These are phyloP conservation scores for Pseudocercospora pini-densiflorae DNA, from an alignment of 2,329 filamentous ascomycete species.

Conservation along the genomic window DNA sequence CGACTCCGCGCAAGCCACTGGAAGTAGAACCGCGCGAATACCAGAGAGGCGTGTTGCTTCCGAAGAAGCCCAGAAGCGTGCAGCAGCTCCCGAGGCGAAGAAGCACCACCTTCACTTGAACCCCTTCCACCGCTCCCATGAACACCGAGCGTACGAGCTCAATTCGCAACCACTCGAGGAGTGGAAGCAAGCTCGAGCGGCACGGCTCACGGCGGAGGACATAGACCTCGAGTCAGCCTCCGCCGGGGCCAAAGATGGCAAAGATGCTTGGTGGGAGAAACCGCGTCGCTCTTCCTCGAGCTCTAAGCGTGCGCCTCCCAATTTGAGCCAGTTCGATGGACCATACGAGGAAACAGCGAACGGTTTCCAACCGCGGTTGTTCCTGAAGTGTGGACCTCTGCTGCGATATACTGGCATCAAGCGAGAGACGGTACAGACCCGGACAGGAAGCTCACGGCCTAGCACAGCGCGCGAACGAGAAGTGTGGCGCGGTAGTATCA, in stretches of 20 bases:
- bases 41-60: constrained; percentile 50
- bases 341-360: constrained; percentile 68
- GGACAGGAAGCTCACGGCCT: constrained; percentile 41
- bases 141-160: constrained; percentile 56
- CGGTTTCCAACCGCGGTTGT: constrained; percentile 81
- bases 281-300: constrained; percentile 30
- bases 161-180: constrained; percentile 63
- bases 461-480: constrained; percentile 62
- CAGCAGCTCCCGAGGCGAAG: constrained; percentile 16
- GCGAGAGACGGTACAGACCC: constrained; percentile 55
- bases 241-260: constrained; percentile 14
- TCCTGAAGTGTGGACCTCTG: constrained; percentile 87
- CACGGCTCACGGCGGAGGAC: constrained; percentile 48
- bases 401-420: constrained; percentile 87
- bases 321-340: constrained; percentile 61
- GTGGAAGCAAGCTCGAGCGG: constrained; percentile 49
- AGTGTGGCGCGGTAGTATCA: constrained; percentile 89
- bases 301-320: constrained; percentile 38
- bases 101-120: constrained; percentile 42
- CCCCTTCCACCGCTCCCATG: constrained; percentile 49
- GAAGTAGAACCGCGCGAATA: constrained; percentile 33
- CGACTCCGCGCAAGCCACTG: background rate
- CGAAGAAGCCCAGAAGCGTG: constrained; percentile 31
- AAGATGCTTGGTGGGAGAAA: constrained; percentile 74
- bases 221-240: constrained; percentile 43